phyloP scores from a whole-genome alignment of 1,284 basidiomycete species.

The Boletus nobilissimus region DNA sequence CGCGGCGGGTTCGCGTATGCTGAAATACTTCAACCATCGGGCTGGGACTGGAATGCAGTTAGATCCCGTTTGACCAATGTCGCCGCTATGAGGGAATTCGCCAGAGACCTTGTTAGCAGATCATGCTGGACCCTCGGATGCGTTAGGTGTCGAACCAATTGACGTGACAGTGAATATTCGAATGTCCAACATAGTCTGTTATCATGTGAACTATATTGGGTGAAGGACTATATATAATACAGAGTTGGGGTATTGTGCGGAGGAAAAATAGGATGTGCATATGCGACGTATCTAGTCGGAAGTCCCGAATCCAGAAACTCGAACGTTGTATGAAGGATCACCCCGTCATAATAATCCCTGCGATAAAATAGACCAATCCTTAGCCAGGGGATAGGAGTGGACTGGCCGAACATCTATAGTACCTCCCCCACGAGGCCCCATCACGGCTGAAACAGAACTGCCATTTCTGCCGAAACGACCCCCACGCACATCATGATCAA shows the following conservation, averaged over 20 bases:
- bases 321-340: not conserved
- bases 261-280: not conserved
- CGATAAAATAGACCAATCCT: not conserved
- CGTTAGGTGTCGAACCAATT: not conserved
- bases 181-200: not conserved
- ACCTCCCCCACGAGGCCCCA: not conserved
- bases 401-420: too few species aligned
- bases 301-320: not conserved
- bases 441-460: not conserved
- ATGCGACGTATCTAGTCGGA: not conserved
- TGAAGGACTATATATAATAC: too few species aligned
- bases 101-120: too few species aligned
- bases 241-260: not conserved
- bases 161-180: not conserved
- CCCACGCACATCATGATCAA: not conserved
- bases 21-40: too few species aligned
- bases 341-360: too few species aligned
- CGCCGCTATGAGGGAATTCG: too few species aligned
- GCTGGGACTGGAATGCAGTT: too few species aligned
- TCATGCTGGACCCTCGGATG: too few species aligned
- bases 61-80: too few species aligned
- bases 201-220: too few species aligned
- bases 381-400: too few species aligned
- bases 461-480: not conserved
- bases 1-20: too few species aligned